phyloP scores from a whole-genome alignment of 2,329 filamentous ascomycete species.

The Penicillium glabrum region DNA sequence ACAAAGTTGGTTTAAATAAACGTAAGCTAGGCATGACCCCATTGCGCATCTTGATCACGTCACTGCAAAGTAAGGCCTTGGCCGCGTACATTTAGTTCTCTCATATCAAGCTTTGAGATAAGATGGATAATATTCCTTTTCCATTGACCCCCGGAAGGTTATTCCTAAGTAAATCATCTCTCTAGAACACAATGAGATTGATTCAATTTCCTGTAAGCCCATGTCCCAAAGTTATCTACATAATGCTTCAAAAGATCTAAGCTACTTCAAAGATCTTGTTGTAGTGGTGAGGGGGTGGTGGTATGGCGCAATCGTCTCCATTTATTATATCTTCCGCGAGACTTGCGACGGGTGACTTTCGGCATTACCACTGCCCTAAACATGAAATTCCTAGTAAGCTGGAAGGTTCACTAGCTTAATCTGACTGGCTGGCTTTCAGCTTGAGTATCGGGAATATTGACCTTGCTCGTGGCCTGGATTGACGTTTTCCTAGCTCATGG shows the following conservation, averaged over 20 bases:
- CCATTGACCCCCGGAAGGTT: neutral
- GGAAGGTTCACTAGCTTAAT: too few relatives aligned
- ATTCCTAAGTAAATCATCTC: neutral
- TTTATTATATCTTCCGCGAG: constrained; percentile 3
- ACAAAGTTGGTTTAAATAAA: neutral
- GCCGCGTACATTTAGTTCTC: too few relatives aligned
- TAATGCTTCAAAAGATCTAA: neutral
- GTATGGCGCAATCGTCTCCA: constrained; percentile 1
- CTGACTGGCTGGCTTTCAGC: neutral
- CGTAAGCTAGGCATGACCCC: neutral
- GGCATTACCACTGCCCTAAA: neutral
- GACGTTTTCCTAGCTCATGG: neutral
- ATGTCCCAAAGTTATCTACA: neutral
- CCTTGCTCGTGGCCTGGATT: neutral
- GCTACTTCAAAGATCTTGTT: neutral
- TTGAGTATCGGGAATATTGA: neutral
- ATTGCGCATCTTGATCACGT: neutral
- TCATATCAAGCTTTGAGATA: neutral
- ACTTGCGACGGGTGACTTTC: neutral
- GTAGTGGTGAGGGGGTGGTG: neutral
- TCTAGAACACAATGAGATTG: neutral
- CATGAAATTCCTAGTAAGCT: neutral
- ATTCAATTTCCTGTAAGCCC: neutral
- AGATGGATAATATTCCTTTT: neutral
- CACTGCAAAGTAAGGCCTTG: neutral